phyloP scores from a whole-genome alignment of 1,284 basidiomycete genomes.

The Lignosus rhinocerotis region DNA sequence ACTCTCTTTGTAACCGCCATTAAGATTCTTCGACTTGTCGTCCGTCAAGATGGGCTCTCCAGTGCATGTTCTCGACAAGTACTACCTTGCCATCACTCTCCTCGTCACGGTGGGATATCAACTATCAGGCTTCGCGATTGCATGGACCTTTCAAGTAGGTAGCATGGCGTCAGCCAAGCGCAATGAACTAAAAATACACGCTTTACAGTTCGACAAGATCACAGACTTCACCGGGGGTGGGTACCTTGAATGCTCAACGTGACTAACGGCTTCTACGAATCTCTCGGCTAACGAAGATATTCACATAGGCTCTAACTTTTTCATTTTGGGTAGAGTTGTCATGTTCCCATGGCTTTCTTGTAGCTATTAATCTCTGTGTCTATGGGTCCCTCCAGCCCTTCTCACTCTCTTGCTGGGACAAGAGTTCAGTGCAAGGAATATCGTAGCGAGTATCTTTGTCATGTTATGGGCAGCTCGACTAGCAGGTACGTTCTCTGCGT shows the following conservation, averaged over 20 bases:
- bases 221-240: slow-evolving; percentile 66
- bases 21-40: neutral
- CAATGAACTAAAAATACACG: neutral
- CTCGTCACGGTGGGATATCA: slow-evolving; percentile 71
- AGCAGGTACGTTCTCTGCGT: slow-evolving; percentile 37
- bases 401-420: slow-evolving; percentile 54
- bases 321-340: slow-evolving; percentile 47
- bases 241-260: slow-evolving; percentile 22
- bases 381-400: slow-evolving; percentile 40
- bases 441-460: slow-evolving; percentile 57
- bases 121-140: slow-evolving; percentile 64
- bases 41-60: slow-evolving; percentile 26
- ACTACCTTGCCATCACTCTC: slow-evolving; percentile 67
- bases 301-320: slow-evolving; percentile 62
- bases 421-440: slow-evolving; percentile 61
- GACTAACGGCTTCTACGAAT: too few relatives aligned
- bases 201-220: slow-evolving; percentile 65
- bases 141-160: slow-evolving; percentile 57
- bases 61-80: slow-evolving; percentile 59
- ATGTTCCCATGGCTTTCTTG: neutral
- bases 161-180: neutral
- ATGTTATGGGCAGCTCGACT: slow-evolving; percentile 67
- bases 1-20: neutral
- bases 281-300: too few relatives aligned
- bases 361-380: too few relatives aligned